Conservation (phyloP, 106 monocot genomes). For the Dendrobium officinale region DNA sequence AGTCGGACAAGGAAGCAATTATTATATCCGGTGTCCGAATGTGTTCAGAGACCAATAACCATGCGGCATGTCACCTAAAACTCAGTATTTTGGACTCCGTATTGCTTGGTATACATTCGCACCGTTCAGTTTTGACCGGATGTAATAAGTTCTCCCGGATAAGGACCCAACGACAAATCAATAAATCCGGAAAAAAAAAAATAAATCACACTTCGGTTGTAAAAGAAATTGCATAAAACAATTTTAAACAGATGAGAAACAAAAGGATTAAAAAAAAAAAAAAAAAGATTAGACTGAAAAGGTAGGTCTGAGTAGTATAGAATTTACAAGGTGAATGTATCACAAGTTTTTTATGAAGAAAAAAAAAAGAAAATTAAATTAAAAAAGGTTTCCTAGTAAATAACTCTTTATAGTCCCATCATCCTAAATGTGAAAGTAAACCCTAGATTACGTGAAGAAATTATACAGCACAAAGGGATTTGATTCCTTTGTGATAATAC, state of each 20-base stretch:
- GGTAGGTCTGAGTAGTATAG: slow-evolving; percentile 1
- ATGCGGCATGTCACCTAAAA: too few species aligned
- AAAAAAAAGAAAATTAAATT: background rate
- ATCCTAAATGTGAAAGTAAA: background rate
- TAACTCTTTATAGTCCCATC: slow-evolving; percentile 1
- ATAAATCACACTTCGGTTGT: too few species aligned
- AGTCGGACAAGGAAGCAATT: too few species aligned
- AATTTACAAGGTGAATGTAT: slow-evolving; percentile 1
- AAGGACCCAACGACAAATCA: too few species aligned
- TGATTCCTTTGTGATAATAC: background rate
- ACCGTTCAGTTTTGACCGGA: too few species aligned
- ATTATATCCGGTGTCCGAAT: too few species aligned
- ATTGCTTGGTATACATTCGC: too few species aligned
- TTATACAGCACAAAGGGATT: background rate
- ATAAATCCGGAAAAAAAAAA: too few species aligned
- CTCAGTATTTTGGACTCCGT: too few species aligned
- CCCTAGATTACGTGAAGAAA: slow-evolving; percentile 1
- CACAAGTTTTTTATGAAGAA: background rate
- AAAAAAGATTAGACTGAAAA: background rate
- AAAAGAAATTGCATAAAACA: too few species aligned
- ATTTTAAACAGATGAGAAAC: background rate
- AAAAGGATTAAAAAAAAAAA: background rate
- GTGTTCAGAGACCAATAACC: too few species aligned
- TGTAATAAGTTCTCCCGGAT: too few species aligned
- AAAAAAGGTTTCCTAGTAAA: background rate